These are phyloP conservation scores for Candida neerlandica DNA, from an alignment of 1,139 yeast genomes.

Conservation along the genomic window DNA sequence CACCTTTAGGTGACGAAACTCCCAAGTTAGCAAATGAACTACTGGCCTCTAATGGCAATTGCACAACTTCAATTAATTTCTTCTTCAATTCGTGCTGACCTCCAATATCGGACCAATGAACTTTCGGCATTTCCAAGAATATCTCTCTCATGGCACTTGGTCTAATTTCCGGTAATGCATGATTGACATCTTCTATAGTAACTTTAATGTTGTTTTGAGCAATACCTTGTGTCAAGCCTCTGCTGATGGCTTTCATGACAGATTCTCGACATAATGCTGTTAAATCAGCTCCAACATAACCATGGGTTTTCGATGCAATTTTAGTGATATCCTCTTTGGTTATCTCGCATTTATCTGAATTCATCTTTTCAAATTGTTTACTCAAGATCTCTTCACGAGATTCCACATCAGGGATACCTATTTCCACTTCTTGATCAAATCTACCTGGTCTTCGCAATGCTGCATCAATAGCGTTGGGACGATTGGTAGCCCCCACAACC, in stretches of 20 bases:
- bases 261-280: constrained; percentile 87
- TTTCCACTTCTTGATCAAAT: constrained; percentile 83
- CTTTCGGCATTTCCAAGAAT: constrained; percentile 90
- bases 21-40: constrained; percentile 78
- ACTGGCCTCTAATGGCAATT: constrained; percentile 84
- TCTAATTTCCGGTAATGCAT: constrained; percentile 73
- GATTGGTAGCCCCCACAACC: constrained; percentile 77
- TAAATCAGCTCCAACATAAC: constrained; percentile 80
- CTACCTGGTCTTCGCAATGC: constrained; percentile 66
- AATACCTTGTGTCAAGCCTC: constrained; percentile 41
- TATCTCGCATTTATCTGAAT: constrained; percentile 54
- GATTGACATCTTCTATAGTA: constrained; percentile 55
- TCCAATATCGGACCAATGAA: constrained; percentile 92
- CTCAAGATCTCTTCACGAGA: constrained; percentile 64
- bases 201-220: constrained; percentile 32
- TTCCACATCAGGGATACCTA: constrained; percentile 75
- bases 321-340: constrained; percentile 51
- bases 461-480: constrained; percentile 76
- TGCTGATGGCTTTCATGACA: constrained; percentile 78
- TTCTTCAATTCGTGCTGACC: constrained; percentile 85
- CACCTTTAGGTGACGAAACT: constrained; percentile 88
- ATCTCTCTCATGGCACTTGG: constrained; percentile 98
- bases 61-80: constrained; percentile 85
- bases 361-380: constrained; percentile 66
- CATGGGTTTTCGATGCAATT: constrained; percentile 67